These are phyloP conservation scores for Solanum chilense DNA, from an alignment of 257 asterid genomes.

Conservation along the genomic window DNA sequence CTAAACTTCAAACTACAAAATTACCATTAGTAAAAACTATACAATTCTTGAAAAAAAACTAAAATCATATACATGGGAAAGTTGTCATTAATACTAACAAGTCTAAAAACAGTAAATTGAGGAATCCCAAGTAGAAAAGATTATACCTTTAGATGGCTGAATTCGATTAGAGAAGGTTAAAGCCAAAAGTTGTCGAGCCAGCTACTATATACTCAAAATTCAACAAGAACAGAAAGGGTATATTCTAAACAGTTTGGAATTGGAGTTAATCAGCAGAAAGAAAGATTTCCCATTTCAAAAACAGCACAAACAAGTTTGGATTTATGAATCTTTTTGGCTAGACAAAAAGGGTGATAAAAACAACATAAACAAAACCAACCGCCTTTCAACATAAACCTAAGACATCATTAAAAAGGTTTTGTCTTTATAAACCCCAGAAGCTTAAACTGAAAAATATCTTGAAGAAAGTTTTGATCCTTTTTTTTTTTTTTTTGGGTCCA, in stretches of 20 bases:
- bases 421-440: neutral
- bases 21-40: neutral
- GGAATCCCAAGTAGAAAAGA: constrained; percentile 4
- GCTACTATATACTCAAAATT: neutral
- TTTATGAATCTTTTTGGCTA: neutral
- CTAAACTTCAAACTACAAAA: neutral
- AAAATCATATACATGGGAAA: neutral
- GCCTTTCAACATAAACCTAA: neutral
- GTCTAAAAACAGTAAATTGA: constrained; percentile 1
- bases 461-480: neutral
- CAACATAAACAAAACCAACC: neutral
- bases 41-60: neutral
- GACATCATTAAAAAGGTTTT: neutral
- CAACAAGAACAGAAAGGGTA: neutral
- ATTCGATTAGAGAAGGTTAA: neutral
- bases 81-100: neutral
- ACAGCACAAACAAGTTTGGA: neutral
- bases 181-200: neutral
- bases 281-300: neutral
- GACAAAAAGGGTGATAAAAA: neutral
- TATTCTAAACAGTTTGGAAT: neutral
- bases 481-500: neutral
- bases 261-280: neutral
- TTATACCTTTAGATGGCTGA: neutral
- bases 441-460: neutral